Conservation (phyloP, 2,329 filamentous ascomycete species). For the Colletotrichum acutatum region DNA sequence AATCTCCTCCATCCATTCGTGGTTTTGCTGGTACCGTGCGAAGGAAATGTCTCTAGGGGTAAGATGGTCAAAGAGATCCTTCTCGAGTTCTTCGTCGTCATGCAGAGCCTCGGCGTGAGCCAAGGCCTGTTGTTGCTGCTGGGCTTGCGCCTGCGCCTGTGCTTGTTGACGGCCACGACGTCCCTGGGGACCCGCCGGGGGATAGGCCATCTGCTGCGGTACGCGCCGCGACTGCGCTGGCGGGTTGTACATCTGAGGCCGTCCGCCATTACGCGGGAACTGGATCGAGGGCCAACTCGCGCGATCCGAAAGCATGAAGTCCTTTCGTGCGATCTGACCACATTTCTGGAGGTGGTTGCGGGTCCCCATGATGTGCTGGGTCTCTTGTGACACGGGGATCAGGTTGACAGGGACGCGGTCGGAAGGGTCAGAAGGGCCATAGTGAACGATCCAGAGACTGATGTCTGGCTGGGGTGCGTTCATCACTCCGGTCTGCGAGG, state of each 20-base stretch:
- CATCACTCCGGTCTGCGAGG: constrained; percentile 75
- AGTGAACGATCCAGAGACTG: constrained; percentile 91
- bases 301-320: constrained; percentile 93
- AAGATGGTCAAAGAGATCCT: constrained; percentile 84
- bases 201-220: constrained; percentile 72
- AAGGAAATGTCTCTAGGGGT: constrained; percentile 91
- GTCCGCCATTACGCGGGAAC: constrained; percentile 67
- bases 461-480: constrained; percentile 80
- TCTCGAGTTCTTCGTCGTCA: constrained; percentile 89
- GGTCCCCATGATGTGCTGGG: constrained; percentile 69
- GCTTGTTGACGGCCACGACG: constrained; percentile 45
- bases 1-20: constrained; percentile 99
- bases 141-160: constrained; percentile 45
- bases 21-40: constrained; percentile 90
- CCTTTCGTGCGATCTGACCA: constrained; percentile 86
- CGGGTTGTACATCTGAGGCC: constrained; percentile 59
- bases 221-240: constrained; percentile 59
- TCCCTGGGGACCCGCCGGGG: constrained; percentile 58
- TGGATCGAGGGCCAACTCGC: constrained; percentile 90
- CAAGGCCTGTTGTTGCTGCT: constrained; percentile 34
- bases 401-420: constrained; percentile 77
- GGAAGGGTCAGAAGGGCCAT: constrained; percentile 79
- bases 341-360: constrained; percentile 75
- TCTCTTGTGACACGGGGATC: constrained; percentile 72
- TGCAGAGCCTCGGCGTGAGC: constrained; percentile 45